Evolutionary conservation across 2,329 filamentous ascomycete species (phyloP).

Genomic region (Epichloe amarillans): DNA sequence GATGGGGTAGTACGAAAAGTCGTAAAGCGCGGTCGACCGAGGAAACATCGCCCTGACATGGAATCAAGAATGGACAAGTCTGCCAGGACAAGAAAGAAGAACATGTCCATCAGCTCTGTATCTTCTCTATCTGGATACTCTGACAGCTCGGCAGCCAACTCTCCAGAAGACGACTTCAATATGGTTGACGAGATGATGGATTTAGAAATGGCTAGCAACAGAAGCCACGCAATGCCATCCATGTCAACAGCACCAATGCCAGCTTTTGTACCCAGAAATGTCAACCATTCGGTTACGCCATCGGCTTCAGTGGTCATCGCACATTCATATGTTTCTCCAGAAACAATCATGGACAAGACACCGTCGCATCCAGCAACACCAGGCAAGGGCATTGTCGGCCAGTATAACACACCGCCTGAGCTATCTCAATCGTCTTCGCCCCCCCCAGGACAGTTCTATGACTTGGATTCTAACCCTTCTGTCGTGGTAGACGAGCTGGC

Average conservation of each 20-base stretch:
- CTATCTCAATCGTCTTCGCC: constrained; percentile 48
- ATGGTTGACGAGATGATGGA: constrained; percentile 37
- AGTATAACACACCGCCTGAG: constrained; percentile 44
- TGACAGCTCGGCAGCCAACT: constrained; percentile 41
- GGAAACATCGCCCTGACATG: constrained; percentile 46
- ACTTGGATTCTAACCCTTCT: constrained; percentile 27
- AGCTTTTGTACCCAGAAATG: constrained; percentile 16
- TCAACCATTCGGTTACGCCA: constrained; percentile 18
- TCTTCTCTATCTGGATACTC: constrained; percentile 44
- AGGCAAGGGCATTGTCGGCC: constrained; percentile 35
- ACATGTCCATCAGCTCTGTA: constrained; percentile 32
- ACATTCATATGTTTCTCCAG: constrained; percentile 35
- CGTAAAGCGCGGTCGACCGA: constrained; percentile 49
- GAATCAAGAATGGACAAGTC: constrained; percentile 44
- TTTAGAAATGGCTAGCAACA: constrained; percentile 18
- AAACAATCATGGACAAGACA: constrained; percentile 26
- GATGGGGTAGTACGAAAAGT: constrained; percentile 56
- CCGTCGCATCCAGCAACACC: constrained; percentile 31
- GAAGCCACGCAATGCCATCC: constrained; percentile 17
- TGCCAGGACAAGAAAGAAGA: constrained; percentile 42
- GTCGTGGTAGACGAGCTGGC: constrained; percentile 18
- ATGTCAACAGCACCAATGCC: constrained; percentile 35
- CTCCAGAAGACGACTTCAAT: constrained; percentile 35
- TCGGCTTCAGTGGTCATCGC: constrained; percentile 27
- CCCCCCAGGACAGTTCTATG: constrained; percentile 31